Percentiles rank a stretch among this genome's conserved stretches.
These are phyloP conservation scores for Candida stauntonica DNA, from an alignment of 805 yeast species.

Conservation along the genomic window DNA sequence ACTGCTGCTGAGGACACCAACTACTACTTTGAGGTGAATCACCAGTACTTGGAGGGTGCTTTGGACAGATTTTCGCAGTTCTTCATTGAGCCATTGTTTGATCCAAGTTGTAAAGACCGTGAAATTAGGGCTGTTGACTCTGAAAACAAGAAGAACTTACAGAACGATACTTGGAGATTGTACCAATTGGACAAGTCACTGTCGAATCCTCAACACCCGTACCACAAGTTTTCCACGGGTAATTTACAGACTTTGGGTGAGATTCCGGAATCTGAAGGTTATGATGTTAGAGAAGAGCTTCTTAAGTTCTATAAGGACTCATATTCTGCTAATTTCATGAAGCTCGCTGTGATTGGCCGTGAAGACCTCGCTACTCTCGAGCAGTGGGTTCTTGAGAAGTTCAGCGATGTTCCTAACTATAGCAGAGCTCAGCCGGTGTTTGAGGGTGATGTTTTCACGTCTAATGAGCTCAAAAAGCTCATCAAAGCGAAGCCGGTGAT, in stretches of 20 bases:
- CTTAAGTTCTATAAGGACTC: conserved; percentile 65
- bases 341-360: conserved; percentile 76
- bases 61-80: conserved; percentile 91
- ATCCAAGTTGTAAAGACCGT: conserved; percentile 72
- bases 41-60: conserved; percentile 77
- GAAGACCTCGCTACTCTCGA: conserved; percentile 72
- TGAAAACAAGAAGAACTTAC: conserved; percentile 91
- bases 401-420: conserved; percentile 55
- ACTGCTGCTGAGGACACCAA: conserved; percentile 88
- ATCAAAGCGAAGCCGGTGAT: conserved; percentile 76
- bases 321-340: conserved; percentile 88
- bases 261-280: conserved; percentile 52
- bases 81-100: conserved; percentile 79
- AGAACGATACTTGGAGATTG: conserved; percentile 84
- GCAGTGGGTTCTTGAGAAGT: conserved; percentile 62
- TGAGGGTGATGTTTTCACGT: conserved; percentile 43
- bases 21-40: conserved; percentile 80
- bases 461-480: conserved; percentile 46
- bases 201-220: conserved; percentile 76
- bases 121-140: conserved; percentile 95
- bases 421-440: conserved; percentile 33
- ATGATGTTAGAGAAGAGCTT: conserved; percentile 78
- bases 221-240: conserved; percentile 86
- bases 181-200: conserved; percentile 77
- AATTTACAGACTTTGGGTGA: conserved; percentile 69